Evolutionary conservation across 2,329 filamentous ascomycete genomes (phyloP), one percentile per base, ranked within the genome.

Genomic region (Fusarium ramigenum): DNA sequence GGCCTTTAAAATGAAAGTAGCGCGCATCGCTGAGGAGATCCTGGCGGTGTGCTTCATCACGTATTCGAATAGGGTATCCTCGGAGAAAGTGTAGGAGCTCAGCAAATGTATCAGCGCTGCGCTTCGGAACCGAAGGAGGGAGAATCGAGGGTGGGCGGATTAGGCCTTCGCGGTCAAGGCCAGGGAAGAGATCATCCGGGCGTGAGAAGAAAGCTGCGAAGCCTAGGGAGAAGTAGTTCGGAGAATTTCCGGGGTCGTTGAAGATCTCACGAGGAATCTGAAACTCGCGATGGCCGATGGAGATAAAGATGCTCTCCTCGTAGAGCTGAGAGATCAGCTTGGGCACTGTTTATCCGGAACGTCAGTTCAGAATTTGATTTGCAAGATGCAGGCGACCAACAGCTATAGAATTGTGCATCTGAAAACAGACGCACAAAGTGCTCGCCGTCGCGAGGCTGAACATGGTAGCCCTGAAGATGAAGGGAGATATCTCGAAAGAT

Each of bases 391-490:
- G 30, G 32, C 5, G 14, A 82, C 90, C 79, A 85, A 95, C 93
- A 84, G 78, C 90, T 94, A 83, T 98, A 98, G 83, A 98, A 98
- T 79, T 98, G 96, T 3, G 96, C 94, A 82, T 98, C 96, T 25
- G 95, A 94, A 82, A 97, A 98, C 36, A 98, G 86, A 65, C 93
- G 94, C 76, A 98, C 95, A 82, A 96, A 98, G 82, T 98, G 94
- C 60, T 91, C 89, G 57, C 93, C 93, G 83, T 97, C 93, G 70
- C 90, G 89, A 6, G 96, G 95, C 63, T 88, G 87, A 68, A 98
- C 89, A 83, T 97, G 93, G 81, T 98, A 98, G 50, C 96, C 94
- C 84, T 97, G 95, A 28, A 98, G 86, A 85, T 98, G 95, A 62
- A 95, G 87, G 42, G 93, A 93, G 73, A 98, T 98, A 79, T 98